Percentiles rank a stretch among this genome's conserved stretches.
Evolutionary conservation across 345 rosid species (phyloP).

Genomic region (Eucalyptus marginata): DNA sequence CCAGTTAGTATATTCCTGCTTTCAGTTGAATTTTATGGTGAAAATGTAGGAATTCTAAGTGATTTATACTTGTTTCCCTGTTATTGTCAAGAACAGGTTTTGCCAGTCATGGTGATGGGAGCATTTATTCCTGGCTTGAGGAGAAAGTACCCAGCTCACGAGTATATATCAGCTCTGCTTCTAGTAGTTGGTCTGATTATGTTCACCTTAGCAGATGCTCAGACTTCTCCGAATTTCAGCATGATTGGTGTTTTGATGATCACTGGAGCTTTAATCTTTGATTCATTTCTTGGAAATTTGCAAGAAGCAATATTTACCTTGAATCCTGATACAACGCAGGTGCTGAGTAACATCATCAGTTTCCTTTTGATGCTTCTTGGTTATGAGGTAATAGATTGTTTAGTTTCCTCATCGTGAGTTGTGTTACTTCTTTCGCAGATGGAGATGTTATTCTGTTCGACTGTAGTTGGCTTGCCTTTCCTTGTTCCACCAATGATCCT

Average conservation of each 20-base stretch:
- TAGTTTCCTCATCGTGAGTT: neutral
- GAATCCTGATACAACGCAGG: slow-evolving; percentile 89
- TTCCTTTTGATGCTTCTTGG: neutral
- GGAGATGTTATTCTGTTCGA: slow-evolving; percentile 95
- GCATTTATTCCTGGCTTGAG: slow-evolving; percentile 91
- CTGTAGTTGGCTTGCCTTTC: slow-evolving; percentile 86
- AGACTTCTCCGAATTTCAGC: slow-evolving; percentile 86
- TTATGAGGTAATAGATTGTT: neutral
- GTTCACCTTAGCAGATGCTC: slow-evolving; percentile 93
- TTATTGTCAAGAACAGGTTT: slow-evolving; percentile 29
- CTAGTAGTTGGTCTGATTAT: slow-evolving; percentile 78
- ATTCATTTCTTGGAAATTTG: slow-evolving; percentile 78
- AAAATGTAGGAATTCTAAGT: neutral
- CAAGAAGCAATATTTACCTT: slow-evolving; percentile 87
- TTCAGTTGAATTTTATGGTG: neutral
- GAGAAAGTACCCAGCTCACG: slow-evolving; percentile 74
- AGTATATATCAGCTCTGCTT: slow-evolving; percentile 73
- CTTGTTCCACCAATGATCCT: slow-evolving; percentile 88
- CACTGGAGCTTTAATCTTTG: slow-evolving; percentile 80
- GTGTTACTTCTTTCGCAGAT: slow-evolving; percentile 24
- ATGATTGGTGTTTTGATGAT: slow-evolving; percentile 79
- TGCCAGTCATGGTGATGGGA: slow-evolving; percentile 98
- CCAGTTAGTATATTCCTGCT: neutral
- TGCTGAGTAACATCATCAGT: neutral
- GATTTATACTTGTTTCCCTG: neutral